These are phyloP conservation scores for Elongisporangium anandrum DNA, from an alignment of 352 stramenopile species.

Conservation along the genomic window DNA sequence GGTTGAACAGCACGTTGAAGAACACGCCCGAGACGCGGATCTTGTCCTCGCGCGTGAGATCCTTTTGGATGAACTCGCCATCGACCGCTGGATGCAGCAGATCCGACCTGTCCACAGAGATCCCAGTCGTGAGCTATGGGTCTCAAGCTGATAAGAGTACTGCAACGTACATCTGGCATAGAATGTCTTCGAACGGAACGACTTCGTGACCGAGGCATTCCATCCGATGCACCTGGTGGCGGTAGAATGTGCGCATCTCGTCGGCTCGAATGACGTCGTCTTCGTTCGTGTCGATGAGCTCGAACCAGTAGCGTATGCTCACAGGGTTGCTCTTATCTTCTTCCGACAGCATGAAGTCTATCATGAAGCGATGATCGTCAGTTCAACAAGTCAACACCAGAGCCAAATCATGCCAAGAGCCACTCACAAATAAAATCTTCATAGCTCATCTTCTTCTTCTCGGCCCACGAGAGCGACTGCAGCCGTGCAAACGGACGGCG, in stretches of 20 bases:
- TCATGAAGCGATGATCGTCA: neutral
- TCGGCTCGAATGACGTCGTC: constrained; percentile 95
- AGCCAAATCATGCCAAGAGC: neutral
- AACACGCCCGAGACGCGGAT: constrained; percentile 94
- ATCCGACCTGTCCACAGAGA: constrained; percentile 74
- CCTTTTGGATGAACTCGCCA: constrained; percentile 73
- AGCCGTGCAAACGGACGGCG: constrained; percentile 79
- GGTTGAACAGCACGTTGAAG: constrained; percentile 99
- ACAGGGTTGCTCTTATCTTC: constrained; percentile 98
- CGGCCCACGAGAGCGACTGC: constrained; percentile 63
- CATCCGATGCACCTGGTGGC: constrained; percentile 95
- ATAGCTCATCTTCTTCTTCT: constrained; percentile 90
- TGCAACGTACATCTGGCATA: constrained; percentile 96
- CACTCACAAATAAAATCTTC: constrained; percentile 88
- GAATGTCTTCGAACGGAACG: constrained; percentile 97
- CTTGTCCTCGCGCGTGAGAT: constrained; percentile 84
- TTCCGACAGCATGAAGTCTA: constrained; percentile 98
- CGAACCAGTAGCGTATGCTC: constrained; percentile 98
- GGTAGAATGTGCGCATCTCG: constrained; percentile 95
- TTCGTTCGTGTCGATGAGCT: constrained; percentile 97
- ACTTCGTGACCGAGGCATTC: constrained; percentile 98
- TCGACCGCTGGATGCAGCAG: constrained; percentile 72
- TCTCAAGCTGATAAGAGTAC: neutral
- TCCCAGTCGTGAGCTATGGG: neutral
- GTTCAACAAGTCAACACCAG: constrained; percentile 1